A percentile compares a stretch with the other conserved stretches of the same genome.
phyloP scores from a whole-genome alignment of 345 rosid species.

The Populus nigra region DNA sequence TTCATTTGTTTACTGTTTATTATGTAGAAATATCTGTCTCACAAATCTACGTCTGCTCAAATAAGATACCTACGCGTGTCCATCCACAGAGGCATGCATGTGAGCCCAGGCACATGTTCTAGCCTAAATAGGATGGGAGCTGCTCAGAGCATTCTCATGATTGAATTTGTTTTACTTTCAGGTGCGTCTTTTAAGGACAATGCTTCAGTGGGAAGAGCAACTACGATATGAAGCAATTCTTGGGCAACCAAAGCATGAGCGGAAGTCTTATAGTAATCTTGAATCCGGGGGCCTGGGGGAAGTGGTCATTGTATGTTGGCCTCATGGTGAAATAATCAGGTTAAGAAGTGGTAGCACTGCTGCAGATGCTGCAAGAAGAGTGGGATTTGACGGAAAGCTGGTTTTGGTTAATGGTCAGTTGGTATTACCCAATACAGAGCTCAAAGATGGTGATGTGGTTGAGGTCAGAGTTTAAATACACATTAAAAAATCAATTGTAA shows the following conservation, averaged over 20 bases:
- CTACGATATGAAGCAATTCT: slow-evolving; percentile 43
- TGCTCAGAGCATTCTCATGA: neutral
- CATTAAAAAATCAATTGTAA: neutral
- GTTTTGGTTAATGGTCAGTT: slow-evolving; percentile 60
- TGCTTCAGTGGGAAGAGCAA: slow-evolving; percentile 77
- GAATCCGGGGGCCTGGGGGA: slow-evolving; percentile 45
- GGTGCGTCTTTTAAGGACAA: slow-evolving; percentile 66
- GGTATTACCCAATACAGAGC: slow-evolving; percentile 59
- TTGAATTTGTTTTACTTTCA: slow-evolving; percentile 5
- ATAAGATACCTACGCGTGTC: neutral
- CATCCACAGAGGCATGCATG: neutral
- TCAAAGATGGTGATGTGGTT: slow-evolving; percentile 67
- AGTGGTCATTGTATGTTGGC: slow-evolving; percentile 64
- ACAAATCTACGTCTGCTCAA: no score
- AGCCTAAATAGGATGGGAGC: neutral
- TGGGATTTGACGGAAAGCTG: slow-evolving; percentile 57
- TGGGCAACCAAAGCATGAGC: slow-evolving; percentile 27
- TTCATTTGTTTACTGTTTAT: no score
- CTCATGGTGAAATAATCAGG: slow-evolving; percentile 66
- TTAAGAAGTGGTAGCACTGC: slow-evolving; percentile 65
- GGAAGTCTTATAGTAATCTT: neutral
- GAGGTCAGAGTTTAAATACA: slow-evolving; percentile 49
- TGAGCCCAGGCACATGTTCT: neutral
- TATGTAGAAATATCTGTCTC: no score
- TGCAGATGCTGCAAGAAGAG: slow-evolving; percentile 68